phyloP scores from a whole-genome alignment of 345 rosid genomes.

The Gossypioides kirkii region DNA sequence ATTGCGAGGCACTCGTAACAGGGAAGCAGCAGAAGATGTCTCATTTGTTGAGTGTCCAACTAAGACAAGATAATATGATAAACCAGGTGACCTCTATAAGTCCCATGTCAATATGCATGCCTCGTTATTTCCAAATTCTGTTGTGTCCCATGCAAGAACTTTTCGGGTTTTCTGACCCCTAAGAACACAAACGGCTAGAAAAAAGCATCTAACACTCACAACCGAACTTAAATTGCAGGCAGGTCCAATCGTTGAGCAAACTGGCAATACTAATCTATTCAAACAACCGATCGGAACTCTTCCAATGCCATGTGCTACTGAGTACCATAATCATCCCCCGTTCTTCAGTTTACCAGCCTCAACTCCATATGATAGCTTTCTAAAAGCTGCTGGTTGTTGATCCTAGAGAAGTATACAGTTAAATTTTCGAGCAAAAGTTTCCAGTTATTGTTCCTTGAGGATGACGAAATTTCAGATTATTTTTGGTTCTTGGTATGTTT shows the following conservation, averaged over 20 bases:
- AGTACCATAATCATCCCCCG: conserved; percentile 35
- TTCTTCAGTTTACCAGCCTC: conserved; percentile 51
- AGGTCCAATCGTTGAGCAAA: conserved; percentile 43
- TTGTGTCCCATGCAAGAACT: not conserved
- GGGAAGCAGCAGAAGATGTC: conserved; percentile 91
- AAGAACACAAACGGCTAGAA: not conserved
- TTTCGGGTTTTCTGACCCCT: not conserved
- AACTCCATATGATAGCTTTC: conserved; percentile 63
- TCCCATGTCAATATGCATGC: not conserved
- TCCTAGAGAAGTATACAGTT: not conserved
- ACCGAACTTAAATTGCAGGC: conserved; percentile 34
- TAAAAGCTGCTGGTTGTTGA: conserved; percentile 79
- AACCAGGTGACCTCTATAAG: conserved; percentile 21
- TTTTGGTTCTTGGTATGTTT: not conserved
- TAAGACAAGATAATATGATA: conserved; percentile 33
- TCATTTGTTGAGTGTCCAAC: conserved; percentile 52
- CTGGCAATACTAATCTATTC: conserved; percentile 18
- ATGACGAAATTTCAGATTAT: not conserved
- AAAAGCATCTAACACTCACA: conserved; percentile 3
- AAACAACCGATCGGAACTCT: conserved; percentile 8
- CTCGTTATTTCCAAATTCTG: too few relatives aligned
- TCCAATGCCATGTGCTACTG: conserved; percentile 37
- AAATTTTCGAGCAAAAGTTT: not conserved
- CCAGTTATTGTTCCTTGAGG: not conserved
- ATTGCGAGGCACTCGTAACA: conserved; percentile 69